These are phyloP conservation scores for Candida stauntonica DNA, from an alignment of 805 yeast genomes.

Conservation along the genomic window DNA sequence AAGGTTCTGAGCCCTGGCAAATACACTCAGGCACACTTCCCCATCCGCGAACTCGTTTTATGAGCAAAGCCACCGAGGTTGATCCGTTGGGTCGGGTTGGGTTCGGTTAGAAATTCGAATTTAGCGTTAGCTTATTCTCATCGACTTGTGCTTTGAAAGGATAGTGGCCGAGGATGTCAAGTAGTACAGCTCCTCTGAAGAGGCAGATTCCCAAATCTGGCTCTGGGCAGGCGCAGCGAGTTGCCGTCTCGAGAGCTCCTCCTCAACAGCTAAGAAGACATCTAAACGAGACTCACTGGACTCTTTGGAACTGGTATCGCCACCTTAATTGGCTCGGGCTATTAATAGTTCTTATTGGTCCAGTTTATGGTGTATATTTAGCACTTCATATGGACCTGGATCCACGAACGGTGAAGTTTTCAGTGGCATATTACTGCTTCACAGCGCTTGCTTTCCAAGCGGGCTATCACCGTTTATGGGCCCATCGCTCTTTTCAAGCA, in stretches of 20 bases:
- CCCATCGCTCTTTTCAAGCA: slow-evolving; percentile 57
- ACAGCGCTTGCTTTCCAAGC: slow-evolving; percentile 75
- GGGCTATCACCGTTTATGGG: slow-evolving; percentile 76
- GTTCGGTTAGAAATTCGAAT: too few species aligned
- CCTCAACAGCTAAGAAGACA: slow-evolving; percentile 15
- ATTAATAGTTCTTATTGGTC: slow-evolving; percentile 38
- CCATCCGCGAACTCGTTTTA: too few species aligned
- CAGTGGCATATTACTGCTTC: slow-evolving; percentile 49
- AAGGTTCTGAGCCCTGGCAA: too few species aligned
- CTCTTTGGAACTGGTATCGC: slow-evolving; percentile 63
- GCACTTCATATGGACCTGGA: slow-evolving; percentile 43
- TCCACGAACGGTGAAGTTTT: slow-evolving; percentile 48
- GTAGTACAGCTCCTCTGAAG: too few species aligned
- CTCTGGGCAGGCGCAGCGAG: too few species aligned
- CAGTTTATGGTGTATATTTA: slow-evolving; percentile 41
- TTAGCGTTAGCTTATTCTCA: too few species aligned
- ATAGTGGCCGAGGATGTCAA: too few species aligned
- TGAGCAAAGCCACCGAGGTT: too few species aligned
- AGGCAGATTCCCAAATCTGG: too few species aligned
- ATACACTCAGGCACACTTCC: too few species aligned
- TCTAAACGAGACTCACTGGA: slow-evolving; percentile 39
- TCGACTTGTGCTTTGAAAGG: too few species aligned
- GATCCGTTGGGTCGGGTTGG: too few species aligned
- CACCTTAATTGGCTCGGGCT: slow-evolving; percentile 76
- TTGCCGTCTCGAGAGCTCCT: background rate